phyloP scores from a whole-genome alignment of 495 filamentous ascomycete genomes.

The Glonium stellatum region DNA sequence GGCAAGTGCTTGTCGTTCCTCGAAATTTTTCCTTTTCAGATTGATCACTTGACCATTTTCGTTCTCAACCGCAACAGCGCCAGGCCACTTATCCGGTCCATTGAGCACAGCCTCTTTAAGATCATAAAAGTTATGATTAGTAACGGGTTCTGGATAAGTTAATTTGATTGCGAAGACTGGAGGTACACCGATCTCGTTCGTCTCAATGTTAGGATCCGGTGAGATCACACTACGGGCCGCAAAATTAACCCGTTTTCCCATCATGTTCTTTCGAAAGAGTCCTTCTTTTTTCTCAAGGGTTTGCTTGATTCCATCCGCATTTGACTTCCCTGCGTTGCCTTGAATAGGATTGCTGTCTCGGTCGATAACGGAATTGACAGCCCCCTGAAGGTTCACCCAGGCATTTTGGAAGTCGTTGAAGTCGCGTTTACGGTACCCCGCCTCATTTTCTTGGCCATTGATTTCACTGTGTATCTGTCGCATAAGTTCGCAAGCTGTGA shows the following conservation, averaged over 20 bases:
- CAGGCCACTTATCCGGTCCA: conserved; percentile 87
- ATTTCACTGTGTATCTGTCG: conserved; percentile 71
- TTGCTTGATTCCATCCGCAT: conserved; percentile 90
- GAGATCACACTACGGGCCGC: conserved; percentile 97
- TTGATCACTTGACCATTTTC: conserved; percentile 89
- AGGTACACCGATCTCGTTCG: conserved; percentile 96
- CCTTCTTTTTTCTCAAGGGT: conserved; percentile 98
- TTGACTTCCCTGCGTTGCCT: conserved; percentile 60
- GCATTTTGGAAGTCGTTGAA: conserved; percentile 59
- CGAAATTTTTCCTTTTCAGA: conserved; percentile 72
- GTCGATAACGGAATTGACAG: conserved; percentile 86
- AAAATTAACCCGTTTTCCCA: conserved; percentile 99
- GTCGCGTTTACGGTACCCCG: conserved; percentile 21
- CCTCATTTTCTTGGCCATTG: conserved; percentile 37
- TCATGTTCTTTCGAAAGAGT: conserved; percentile 98
- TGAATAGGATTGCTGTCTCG: conserved; percentile 72
- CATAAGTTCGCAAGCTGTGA: conserved; percentile 62
- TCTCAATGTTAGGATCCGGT: conserved; percentile 97
- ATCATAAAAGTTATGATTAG: conserved; percentile 91
- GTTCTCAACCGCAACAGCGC: conserved; percentile 88
- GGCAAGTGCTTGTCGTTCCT: conserved; percentile 77
- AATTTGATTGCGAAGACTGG: conserved; percentile 93
- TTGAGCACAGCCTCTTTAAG: conserved; percentile 96
- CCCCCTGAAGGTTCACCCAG: conserved; percentile 76
- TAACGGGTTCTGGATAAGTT: conserved; percentile 95